These are phyloP conservation scores for Sporothrix curviconia DNA, from an alignment of 2,329 filamentous ascomycete species.

Conservation along the genomic window DNA sequence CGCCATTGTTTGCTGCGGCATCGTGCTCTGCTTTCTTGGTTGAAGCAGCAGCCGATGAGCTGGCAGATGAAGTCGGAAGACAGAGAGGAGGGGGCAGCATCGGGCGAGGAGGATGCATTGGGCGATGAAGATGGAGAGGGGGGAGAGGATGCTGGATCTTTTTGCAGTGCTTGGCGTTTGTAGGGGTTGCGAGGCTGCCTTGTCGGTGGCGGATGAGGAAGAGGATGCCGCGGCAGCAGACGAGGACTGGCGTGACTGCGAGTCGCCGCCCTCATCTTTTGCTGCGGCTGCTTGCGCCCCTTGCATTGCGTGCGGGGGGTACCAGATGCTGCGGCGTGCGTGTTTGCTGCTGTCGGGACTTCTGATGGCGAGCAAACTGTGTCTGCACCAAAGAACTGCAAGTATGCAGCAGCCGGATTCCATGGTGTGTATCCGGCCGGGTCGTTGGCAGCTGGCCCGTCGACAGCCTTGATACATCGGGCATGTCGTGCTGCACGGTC, in stretches of 20 bases:
- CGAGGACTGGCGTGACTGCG: neutral
- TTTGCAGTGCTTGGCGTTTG: neutral
- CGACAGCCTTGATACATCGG: neutral
- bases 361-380: neutral
- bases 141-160: neutral
- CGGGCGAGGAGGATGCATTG: neutral
- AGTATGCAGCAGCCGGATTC: neutral
- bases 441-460: neutral
- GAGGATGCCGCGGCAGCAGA: neutral
- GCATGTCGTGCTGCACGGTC: no score
- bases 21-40: neutral
- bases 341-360: no score
- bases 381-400: slow-evolving; percentile 1
- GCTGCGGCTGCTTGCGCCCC: neutral
- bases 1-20: neutral
- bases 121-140: slow-evolving; percentile 5
- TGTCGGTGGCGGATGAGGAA: neutral
- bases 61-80: neutral
- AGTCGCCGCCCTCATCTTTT: neutral
- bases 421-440: slow-evolving; percentile 7
- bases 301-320: neutral
- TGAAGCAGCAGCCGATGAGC: neutral
- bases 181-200: neutral
- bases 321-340: no score
- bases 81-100: neutral